Conservation (phyloP, 192 early-diverging fungal genomes). For the Linnemannia zychae region DNA sequence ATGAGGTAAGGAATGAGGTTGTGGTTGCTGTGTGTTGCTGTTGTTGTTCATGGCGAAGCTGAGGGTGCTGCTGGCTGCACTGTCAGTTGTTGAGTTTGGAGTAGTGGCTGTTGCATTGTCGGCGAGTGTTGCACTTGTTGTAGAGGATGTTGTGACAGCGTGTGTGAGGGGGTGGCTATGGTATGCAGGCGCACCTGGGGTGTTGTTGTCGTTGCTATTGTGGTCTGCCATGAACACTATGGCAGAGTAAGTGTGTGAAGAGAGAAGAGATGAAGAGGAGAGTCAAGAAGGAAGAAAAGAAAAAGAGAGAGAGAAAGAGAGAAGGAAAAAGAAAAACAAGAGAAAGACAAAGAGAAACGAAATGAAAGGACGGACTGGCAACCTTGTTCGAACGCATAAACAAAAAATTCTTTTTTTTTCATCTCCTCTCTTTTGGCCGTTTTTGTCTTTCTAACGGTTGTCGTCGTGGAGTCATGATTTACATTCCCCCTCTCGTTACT, state of each 20-base stretch:
- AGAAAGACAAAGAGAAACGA: background rate
- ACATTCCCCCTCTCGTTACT: no score
- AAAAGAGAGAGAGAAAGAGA: background rate
- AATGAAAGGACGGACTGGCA: background rate
- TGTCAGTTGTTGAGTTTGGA: background rate
- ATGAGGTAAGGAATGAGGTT: background rate
- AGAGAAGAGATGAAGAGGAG: background rate
- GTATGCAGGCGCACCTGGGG: background rate
- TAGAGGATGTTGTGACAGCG: background rate
- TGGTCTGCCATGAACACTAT: background rate
- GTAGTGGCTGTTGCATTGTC: background rate
- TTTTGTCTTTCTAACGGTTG: background rate
- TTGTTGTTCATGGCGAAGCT: background rate
- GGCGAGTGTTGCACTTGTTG: background rate
- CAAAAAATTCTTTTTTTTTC: background rate
- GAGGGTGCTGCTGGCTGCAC: background rate
- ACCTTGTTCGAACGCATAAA: background rate
- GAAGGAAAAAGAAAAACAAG: background rate
- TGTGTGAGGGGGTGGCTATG: background rate
- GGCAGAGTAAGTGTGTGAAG: background rate
- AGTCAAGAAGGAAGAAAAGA: background rate
- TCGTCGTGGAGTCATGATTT: no score
- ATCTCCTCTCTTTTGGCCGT: background rate
- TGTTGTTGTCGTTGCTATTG: slow-evolving; percentile 3
- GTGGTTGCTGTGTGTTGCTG: background rate